Conservation (phyloP, 2,329 filamentous ascomycete genomes). For the Ampelomyces quisqualis region DNA sequence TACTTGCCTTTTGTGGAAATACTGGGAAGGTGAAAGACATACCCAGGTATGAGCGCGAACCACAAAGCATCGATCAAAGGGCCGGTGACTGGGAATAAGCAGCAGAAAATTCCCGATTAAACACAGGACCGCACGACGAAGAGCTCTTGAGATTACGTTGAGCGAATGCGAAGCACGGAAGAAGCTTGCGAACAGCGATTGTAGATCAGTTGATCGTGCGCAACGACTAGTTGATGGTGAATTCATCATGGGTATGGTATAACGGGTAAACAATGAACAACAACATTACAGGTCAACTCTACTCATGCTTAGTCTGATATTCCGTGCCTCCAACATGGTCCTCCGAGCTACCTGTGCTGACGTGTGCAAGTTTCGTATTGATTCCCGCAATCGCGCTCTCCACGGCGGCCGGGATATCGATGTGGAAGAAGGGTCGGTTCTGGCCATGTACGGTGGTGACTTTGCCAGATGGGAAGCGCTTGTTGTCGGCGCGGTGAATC, state of each 20-base stretch:
- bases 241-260: slow-evolving; percentile 5
- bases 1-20: too few relatives aligned
- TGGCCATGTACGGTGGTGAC: slow-evolving; percentile 77
- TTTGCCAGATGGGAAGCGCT: slow-evolving; percentile 34
- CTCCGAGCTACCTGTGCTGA: slow-evolving; percentile 18
- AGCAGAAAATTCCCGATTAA: too few relatives aligned
- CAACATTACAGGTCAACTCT: background rate
- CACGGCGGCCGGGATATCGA: slow-evolving; percentile 85
- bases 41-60: too few relatives aligned
- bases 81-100: too few relatives aligned
- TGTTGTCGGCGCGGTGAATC: slow-evolving; percentile 16
- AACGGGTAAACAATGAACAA: background rate
- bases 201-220: background rate
- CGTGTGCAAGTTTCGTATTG: slow-evolving; percentile 46
- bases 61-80: too few relatives aligned
- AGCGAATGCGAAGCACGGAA: background rate
- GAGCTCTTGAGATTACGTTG: background rate
- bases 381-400: slow-evolving; percentile 84
- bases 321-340: slow-evolving; percentile 12
- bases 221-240: background rate
- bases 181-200: too few relatives aligned
- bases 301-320: slow-evolving; percentile 18
- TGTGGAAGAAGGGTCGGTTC: slow-evolving; percentile 88
- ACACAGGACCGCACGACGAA: too few relatives aligned
- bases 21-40: too few relatives aligned